Evolutionary conservation across 495 filamentous ascomycete species (phyloP).

Genomic region (Jackrogersella multiformis): DNA sequence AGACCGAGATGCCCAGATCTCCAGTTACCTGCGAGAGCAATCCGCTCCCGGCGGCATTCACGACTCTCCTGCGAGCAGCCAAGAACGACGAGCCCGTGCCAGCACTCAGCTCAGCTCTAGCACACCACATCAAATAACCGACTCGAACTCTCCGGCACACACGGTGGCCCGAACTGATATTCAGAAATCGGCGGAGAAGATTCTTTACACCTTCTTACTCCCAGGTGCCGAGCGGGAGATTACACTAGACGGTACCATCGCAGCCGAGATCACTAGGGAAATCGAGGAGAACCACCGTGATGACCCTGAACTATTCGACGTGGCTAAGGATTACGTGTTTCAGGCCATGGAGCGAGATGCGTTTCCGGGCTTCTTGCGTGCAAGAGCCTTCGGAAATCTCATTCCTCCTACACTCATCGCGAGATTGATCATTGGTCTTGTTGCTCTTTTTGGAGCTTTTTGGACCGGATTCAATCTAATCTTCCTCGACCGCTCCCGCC

Average conservation of each 20-base stretch:
- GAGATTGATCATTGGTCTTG: slow-evolving; percentile 83
- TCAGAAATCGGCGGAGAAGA: slow-evolving; percentile 92
- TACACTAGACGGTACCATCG: slow-evolving; percentile 85
- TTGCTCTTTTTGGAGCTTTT: slow-evolving; percentile 88
- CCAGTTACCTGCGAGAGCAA: slow-evolving; percentile 87
- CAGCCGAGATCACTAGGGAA: slow-evolving; percentile 77
- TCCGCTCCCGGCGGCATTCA: slow-evolving; percentile 53
- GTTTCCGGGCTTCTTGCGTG: slow-evolving; percentile 93
- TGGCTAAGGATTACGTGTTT: slow-evolving; percentile 98
- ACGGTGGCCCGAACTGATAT: slow-evolving; percentile 88
- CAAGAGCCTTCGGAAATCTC: slow-evolving; percentile 93
- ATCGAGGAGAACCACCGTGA: slow-evolving; percentile 92
- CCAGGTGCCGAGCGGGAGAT: slow-evolving; percentile 95
- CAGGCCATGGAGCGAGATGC: slow-evolving; percentile 99
- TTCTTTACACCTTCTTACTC: slow-evolving; percentile 93
- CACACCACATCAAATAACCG: slow-evolving; percentile 63
- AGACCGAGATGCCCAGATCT: slow-evolving; percentile 83
- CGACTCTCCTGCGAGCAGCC: slow-evolving; percentile 76
- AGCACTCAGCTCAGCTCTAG: slow-evolving; percentile 66
- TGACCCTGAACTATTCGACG: slow-evolving; percentile 96
- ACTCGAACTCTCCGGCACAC: slow-evolving; percentile 82
- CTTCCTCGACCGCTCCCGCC: slow-evolving; percentile 79
- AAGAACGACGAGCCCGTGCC: slow-evolving; percentile 69
- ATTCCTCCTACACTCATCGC: slow-evolving; percentile 87
- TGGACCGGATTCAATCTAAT: slow-evolving; percentile 95